phyloP scores from a whole-genome alignment of 352 stramenopile genomes.

The Thraustotheca clavata region DNA sequence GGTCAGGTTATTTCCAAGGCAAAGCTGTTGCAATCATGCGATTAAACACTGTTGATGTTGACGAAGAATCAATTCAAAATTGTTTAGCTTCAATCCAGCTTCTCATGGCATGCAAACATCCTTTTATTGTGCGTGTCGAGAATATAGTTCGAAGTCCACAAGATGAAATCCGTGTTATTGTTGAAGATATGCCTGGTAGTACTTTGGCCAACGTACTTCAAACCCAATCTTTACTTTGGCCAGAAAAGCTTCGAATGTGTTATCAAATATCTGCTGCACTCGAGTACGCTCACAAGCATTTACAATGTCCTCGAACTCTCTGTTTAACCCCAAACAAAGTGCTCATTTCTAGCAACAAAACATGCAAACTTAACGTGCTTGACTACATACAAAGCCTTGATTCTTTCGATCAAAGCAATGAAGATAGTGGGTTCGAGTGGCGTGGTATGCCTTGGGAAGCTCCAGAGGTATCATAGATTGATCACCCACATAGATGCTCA shows the following conservation, averaged over 20 bases:
- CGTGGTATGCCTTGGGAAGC: background rate
- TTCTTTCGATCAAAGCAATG: background rate
- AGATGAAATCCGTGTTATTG: background rate
- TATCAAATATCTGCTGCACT: background rate
- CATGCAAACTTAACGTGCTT: conserved; percentile 2
- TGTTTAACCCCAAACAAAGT: background rate
- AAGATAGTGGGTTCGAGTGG: background rate
- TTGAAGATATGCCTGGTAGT: background rate
- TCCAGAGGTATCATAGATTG: background rate
- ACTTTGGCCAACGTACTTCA: background rate
- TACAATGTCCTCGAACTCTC: background rate
- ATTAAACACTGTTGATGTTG: too few species aligned
- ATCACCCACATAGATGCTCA: background rate
- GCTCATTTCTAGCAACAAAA: background rate
- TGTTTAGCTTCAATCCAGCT: background rate
- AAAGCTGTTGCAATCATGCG: too few species aligned
- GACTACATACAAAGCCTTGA: background rate
- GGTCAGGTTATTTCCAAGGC: too few species aligned
- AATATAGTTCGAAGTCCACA: background rate
- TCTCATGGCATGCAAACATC: background rate
- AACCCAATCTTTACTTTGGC: background rate
- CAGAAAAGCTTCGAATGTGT: background rate
- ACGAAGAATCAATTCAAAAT: too few species aligned
- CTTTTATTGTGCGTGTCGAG: background rate
- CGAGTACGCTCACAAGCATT: background rate